phyloP scores from a whole-genome alignment of 495 filamentous ascomycete species.

The Penicillium cinerascens region DNA sequence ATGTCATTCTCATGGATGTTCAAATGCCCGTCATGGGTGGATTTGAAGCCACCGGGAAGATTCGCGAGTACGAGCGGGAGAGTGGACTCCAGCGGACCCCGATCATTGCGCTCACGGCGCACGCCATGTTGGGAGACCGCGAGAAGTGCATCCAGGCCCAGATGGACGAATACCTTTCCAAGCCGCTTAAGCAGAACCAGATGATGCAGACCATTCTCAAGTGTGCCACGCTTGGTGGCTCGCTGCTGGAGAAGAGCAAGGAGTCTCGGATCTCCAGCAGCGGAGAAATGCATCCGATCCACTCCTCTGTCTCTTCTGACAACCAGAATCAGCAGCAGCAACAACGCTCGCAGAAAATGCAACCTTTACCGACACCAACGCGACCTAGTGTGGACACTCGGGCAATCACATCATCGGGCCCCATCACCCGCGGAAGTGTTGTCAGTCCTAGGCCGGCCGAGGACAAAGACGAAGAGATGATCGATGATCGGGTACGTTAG shows the following conservation, averaged over 20 bases:
- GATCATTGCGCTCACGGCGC: slow-evolving; percentile 95
- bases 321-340: slow-evolving; percentile 25
- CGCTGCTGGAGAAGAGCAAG: slow-evolving; percentile 71
- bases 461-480: slow-evolving; percentile 61
- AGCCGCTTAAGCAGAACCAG: slow-evolving; percentile 95
- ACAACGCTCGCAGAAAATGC: slow-evolving; percentile 15
- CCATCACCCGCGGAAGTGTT: slow-evolving; percentile 46
- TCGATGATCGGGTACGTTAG: slow-evolving; percentile 66
- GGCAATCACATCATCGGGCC: slow-evolving; percentile 61
- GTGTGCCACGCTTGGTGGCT: slow-evolving; percentile 86
- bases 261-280: slow-evolving; percentile 55
- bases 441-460: slow-evolving; percentile 67
- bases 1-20: slow-evolving; percentile 98
- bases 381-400: slow-evolving; percentile 51
- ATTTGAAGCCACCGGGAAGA: slow-evolving; percentile 96
- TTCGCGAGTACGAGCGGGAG: slow-evolving; percentile 87
- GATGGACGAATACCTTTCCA: slow-evolving; percentile 99
- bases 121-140: slow-evolving; percentile 98
- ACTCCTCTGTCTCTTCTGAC: slow-evolving; percentile 28
- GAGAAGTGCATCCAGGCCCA: slow-evolving; percentile 98
- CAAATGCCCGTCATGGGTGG: slow-evolving; percentile 99
- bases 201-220: slow-evolving; percentile 99
- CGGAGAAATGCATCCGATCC: slow-evolving; percentile 47
- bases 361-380: slow-evolving; percentile 26
- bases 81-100: slow-evolving; percentile 74